Conservation (phyloP, 2,329 filamentous ascomycete genomes). For the Cyanodermella asteris region DNA sequence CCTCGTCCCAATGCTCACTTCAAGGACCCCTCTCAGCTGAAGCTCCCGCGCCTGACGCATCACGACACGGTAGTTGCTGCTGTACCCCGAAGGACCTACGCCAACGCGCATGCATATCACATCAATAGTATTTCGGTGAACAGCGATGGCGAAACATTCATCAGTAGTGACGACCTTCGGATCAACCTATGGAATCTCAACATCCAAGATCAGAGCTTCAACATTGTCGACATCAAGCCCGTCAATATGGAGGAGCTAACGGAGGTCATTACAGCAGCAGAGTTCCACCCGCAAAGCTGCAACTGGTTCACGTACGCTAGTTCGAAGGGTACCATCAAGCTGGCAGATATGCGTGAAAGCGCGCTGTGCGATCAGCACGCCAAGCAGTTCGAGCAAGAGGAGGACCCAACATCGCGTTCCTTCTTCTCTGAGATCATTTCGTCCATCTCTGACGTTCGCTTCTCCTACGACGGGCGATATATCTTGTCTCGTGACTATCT, state of each 20-base stretch:
- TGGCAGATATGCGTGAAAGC: slow-evolving; percentile 95
- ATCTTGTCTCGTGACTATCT: slow-evolving; percentile 95
- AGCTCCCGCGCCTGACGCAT: slow-evolving; percentile 86
- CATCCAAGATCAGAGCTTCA: slow-evolving; percentile 98
- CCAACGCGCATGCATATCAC: slow-evolving; percentile 96
- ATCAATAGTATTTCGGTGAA: slow-evolving; percentile 99
- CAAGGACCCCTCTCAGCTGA: slow-evolving; percentile 60
- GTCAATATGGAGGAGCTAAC: slow-evolving; percentile 99
- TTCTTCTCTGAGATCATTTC: slow-evolving; percentile 99
- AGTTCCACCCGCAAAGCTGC: slow-evolving; percentile 92
- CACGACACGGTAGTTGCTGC: slow-evolving; percentile 96
- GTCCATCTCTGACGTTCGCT: slow-evolving; percentile 94
- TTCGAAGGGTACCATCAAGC: slow-evolving; percentile 95
- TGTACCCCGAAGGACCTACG: slow-evolving; percentile 85
- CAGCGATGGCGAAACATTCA: slow-evolving; percentile 97
- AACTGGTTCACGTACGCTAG: slow-evolving; percentile 99
- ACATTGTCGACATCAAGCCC: slow-evolving; percentile 98
- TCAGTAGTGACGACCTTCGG: slow-evolving; percentile 90
- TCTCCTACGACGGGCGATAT: slow-evolving; percentile 88
- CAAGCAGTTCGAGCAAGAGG: slow-evolving; percentile 96
- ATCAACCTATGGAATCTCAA: slow-evolving; percentile 99
- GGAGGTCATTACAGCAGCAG: slow-evolving; percentile 93
- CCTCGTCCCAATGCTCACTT: slow-evolving; percentile 52
- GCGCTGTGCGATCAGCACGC: slow-evolving; percentile 89
- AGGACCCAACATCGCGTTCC: slow-evolving; percentile 85